These are phyloP conservation scores for Hypoxylon fragiforme DNA, from an alignment of 495 filamentous ascomycete species.

Conservation along the genomic window DNA sequence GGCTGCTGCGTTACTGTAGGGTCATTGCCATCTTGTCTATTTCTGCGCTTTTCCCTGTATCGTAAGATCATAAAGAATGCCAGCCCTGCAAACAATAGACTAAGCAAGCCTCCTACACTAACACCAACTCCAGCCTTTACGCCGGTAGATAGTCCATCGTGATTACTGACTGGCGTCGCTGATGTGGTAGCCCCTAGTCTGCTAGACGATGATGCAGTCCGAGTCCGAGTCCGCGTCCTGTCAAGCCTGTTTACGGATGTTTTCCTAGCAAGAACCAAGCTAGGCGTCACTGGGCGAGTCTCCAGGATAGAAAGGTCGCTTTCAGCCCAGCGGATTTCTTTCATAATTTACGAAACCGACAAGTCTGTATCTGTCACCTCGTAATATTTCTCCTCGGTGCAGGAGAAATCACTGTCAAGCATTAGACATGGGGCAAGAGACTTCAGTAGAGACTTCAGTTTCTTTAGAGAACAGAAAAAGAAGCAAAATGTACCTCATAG, in stretches of 20 bases:
- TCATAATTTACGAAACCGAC: conserved; percentile 14
- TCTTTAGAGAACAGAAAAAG: not conserved
- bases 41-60: conserved; percentile 7
- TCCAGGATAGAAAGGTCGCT: conserved; percentile 24
- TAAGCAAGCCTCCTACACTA: conserved; percentile 13
- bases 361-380: conserved; percentile 22
- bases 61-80: conserved; percentile 14
- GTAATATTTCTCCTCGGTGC: conserved; percentile 9
- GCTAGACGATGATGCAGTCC: conserved; percentile 10
- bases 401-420: conserved; percentile 12
- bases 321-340: conserved; percentile 27
- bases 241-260: not conserved
- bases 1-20: conserved; percentile 1
- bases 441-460: too few species aligned
- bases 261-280: conserved; percentile 2
- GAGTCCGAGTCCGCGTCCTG: not conserved
- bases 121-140: conserved; percentile 20
- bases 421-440: not conserved
- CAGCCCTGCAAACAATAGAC: conserved; percentile 11
- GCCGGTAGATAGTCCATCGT: conserved; percentile 1
- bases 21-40: too few species aligned
- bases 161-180: not conserved
- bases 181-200: not conserved
- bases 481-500: conserved; percentile 23
- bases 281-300: conserved; percentile 24